These are phyloP conservation scores for Hygrocybe punicea DNA, from an alignment of 768 basidiomycete genomes.

Conservation along the genomic window DNA sequence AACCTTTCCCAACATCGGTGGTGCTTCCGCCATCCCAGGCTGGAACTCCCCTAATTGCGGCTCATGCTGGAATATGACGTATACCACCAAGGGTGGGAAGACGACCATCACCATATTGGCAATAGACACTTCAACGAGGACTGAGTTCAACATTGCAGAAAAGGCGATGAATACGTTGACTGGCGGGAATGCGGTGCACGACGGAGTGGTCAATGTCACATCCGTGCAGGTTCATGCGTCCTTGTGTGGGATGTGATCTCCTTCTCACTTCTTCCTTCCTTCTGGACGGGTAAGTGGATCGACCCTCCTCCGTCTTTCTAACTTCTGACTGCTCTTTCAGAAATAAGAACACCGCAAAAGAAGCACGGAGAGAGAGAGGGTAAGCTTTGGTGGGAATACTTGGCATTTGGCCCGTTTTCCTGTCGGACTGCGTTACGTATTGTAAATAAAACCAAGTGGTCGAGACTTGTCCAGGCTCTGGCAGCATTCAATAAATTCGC, in stretches of 20 bases:
- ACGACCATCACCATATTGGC: slow-evolving; percentile 48
- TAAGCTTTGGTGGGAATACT: too few relatives aligned
- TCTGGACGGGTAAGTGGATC: background rate
- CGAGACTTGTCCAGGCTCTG: too few relatives aligned
- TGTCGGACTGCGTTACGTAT: too few relatives aligned
- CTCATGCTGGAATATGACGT: slow-evolving; percentile 58
- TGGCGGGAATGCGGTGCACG: slow-evolving; percentile 40
- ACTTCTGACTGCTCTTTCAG: too few relatives aligned
- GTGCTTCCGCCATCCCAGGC: slow-evolving; percentile 46
- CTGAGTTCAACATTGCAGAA: slow-evolving; percentile 49
- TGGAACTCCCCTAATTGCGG: slow-evolving; percentile 56
- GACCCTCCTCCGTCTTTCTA: too few relatives aligned
- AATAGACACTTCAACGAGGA: slow-evolving; percentile 47
- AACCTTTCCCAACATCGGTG: slow-evolving; percentile 59
- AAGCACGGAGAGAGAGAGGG: too few relatives aligned
- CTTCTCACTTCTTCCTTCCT: background rate
- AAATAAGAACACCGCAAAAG: too few relatives aligned
- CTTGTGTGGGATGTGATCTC: slow-evolving; percentile 40
- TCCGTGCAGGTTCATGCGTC: slow-evolving; percentile 44
- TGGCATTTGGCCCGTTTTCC: too few relatives aligned
- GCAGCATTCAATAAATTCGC: background rate
- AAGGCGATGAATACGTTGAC: slow-evolving; percentile 57
- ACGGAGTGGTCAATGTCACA: slow-evolving; percentile 48
- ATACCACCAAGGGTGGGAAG: slow-evolving; percentile 25
- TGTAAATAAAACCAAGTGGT: too few relatives aligned